Evolutionary conservation across 140 eudicot species (phyloP), one percentile per base, ranked within the genome.

Genomic region (Erigeron philadelphicus): DNA sequence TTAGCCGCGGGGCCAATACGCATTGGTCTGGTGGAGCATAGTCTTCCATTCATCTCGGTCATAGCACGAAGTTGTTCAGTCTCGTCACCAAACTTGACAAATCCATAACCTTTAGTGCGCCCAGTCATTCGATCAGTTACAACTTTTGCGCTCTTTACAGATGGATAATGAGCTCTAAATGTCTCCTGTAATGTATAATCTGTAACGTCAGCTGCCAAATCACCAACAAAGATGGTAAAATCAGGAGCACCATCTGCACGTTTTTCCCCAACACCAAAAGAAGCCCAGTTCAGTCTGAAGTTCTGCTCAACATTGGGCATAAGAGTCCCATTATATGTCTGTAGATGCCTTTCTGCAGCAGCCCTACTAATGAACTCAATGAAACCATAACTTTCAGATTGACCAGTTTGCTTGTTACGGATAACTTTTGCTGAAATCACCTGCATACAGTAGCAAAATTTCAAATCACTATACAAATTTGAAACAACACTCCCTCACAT

Each of bases 321-420:
- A 62, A 76, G 45, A n/a, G 86, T 56, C 23, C 89, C 90, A 63
- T 88, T 92, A 70, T 81, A 92, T 40, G 95, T 76, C 71, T 86
- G 96, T 53, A 92, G 76, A 76, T 75, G 78, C 70, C 86, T 86
- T 61, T 92, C 98, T 44, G 98, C 98, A 56, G 90, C 98, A 70
- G 88, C 93, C 80, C 72, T 95, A 64, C 74, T 82, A 41, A 11
- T 81, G 66, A 88, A 92, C 70, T 92, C 98, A 42, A 92, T 76
- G 73, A 92, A 92, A 4, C 98, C 98, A 80, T 92, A 92, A 48
- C 98, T 86, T 61, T 92, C 96, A 12, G 98, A 84, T 61, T 92
- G 98, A 9, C 76, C 79, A 48, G 88, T 79, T 78, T 81, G 87
- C 96, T 92, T 92, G 80, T 92, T 88, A 31, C 98, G 93, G 17